Evolutionary conservation across 225 moss, liverwort and hornwort species (phyloP).

Genomic region (Marchantia polymorpha): DNA sequence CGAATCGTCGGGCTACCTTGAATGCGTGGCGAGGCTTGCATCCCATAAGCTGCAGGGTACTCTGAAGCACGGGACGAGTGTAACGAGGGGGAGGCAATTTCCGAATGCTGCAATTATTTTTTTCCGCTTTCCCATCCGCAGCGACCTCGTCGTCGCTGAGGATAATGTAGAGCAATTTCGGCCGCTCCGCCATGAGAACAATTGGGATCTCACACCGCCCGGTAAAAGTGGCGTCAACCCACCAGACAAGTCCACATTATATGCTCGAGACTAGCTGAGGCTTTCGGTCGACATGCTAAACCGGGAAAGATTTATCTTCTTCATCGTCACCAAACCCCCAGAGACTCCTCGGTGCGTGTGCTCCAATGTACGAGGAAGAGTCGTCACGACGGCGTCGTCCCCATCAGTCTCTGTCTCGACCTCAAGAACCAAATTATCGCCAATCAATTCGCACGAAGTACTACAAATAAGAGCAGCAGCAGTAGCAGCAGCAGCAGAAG

Average conservation of each 20-base stretch:
- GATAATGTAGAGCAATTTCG: conserved; percentile 76
- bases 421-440: conserved; percentile 12
- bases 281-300: neutral
- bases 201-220: conserved; percentile 2
- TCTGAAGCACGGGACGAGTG: conserved; percentile 83
- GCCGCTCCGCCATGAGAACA: conserved; percentile 49
- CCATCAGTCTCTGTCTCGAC: neutral
- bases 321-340: conserved; percentile 3
- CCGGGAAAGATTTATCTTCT: neutral
- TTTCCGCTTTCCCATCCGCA: conserved; percentile 9
- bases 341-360: neutral
- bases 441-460: neutral
- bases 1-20: conserved; percentile 45
- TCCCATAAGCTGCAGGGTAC: conserved; percentile 97
- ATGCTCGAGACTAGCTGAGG: conserved; percentile 1
- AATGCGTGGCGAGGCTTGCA: conserved; percentile 96
- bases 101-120: conserved; percentile 25
- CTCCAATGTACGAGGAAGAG: conserved; percentile 4
- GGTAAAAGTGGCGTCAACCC: neutral
- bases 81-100: conserved; percentile 65
- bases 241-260: conserved; percentile 12
- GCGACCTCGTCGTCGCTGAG: conserved; percentile 51
- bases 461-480: no score
- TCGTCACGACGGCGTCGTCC: neutral
- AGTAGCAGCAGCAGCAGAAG: neutral